phyloP scores from a whole-genome alignment of 441 rosid genomes.

The Breynia disticha region DNA sequence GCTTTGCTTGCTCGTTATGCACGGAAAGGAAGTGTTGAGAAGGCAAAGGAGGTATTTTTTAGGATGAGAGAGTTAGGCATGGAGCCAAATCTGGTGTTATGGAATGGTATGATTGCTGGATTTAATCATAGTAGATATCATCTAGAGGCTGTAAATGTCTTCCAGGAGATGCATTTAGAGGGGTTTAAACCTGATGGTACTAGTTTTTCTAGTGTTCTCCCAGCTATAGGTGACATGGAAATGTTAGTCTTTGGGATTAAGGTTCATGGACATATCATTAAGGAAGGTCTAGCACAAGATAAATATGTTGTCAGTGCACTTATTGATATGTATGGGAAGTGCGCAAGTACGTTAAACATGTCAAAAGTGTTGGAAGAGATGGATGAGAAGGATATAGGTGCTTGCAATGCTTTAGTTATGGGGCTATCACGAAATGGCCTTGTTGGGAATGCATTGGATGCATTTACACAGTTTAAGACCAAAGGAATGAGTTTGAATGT shows the following conservation, averaged over 20 bases:
- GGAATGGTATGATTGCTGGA: conserved; percentile 50
- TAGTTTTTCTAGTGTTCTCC: conserved; percentile 35
- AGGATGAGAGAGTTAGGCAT: conserved; percentile 27
- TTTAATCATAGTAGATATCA: conserved; percentile 36
- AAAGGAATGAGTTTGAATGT: conserved; percentile 34
- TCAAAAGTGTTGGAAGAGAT: conserved; percentile 21
- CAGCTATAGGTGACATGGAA: conserved; percentile 39
- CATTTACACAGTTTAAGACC: conserved; percentile 31
- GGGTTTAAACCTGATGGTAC: conserved; percentile 34
- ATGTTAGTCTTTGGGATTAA: conserved; percentile 25
- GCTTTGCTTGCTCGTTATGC: conserved; percentile 41
- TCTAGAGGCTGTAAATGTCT: conserved; percentile 29
- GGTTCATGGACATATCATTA: conserved; percentile 36
- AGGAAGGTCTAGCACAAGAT: conserved; percentile 31
- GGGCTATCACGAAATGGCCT: conserved; percentile 44
- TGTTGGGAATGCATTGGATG: conserved; percentile 34
- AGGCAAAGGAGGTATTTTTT: conserved; percentile 23
- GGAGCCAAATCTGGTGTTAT: conserved; percentile 34
- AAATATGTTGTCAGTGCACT: conserved; percentile 35
- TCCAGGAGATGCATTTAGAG: conserved; percentile 29
- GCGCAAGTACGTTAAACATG: conserved; percentile 24
- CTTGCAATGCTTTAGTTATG: conserved; percentile 40
- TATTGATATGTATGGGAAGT: conserved; percentile 48
- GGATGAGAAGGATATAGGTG: conserved; percentile 30
- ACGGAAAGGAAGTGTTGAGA: conserved; percentile 27